Evolutionary conservation across 805 yeast genomes (phyloP).

Genomic region (Candida sithepensis): DNA sequence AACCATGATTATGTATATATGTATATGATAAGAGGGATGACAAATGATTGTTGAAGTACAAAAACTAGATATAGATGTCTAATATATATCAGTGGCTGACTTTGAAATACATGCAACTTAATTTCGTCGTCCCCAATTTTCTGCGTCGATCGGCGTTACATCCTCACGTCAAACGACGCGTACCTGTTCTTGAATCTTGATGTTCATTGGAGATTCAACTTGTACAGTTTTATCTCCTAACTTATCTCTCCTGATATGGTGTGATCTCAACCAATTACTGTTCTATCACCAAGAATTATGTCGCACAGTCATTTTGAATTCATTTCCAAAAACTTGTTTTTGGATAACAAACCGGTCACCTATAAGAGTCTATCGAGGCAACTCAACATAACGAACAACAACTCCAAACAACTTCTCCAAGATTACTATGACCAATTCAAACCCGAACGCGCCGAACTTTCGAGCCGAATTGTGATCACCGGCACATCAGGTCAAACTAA

Average conservation of each 20-base stretch:
- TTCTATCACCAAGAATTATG: too few species aligned
- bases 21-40: background rate
- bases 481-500: slow-evolving; percentile 13
- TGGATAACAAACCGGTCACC: slow-evolving; percentile 24
- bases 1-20: slow-evolving; percentile 24
- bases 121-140: background rate
- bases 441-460: slow-evolving; percentile 9
- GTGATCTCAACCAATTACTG: too few species aligned
- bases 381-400: slow-evolving; percentile 13
- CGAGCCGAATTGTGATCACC: slow-evolving; percentile 11
- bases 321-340: slow-evolving; percentile 16
- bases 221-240: too few species aligned
- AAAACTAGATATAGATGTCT: too few species aligned
- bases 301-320: slow-evolving; percentile 10
- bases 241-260: too few species aligned
- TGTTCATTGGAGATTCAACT: too few species aligned
- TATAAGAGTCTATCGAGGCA: slow-evolving; percentile 21
- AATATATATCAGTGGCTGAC: too few species aligned
- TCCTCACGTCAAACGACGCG: background rate
- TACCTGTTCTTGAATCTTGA: too few species aligned
- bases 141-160: background rate
- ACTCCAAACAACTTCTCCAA: slow-evolving; percentile 20
- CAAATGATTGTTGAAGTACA: too few species aligned
- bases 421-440: slow-evolving; percentile 18
- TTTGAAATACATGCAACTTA: background rate